phyloP scores from a whole-genome alignment of 768 basidiomycete species.

The Lactarius evosmus region DNA sequence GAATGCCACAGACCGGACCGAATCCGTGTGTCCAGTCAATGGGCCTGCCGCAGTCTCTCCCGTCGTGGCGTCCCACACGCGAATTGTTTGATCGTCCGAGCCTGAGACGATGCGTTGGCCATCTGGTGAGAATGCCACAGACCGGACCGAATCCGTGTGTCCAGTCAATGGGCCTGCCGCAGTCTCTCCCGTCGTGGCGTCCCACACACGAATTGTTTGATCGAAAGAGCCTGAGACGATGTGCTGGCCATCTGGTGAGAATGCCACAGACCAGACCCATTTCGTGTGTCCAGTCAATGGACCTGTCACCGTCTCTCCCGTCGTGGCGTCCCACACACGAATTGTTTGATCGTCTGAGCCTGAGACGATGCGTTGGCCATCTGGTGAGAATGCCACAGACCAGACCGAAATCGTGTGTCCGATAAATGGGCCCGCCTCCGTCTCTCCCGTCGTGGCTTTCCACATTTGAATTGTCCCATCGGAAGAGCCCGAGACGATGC shows the following conservation, averaged over 20 bases:
- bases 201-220: conserved; percentile 2
- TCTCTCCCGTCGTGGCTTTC: neutral
- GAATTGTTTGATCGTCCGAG: neutral
- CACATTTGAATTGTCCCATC: neutral
- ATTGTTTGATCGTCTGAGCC: conserved; percentile 10
- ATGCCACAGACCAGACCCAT: conserved; percentile 2
- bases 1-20: too few species aligned
- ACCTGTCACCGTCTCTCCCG: neutral
- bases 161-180: neutral
- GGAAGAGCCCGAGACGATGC: conserved; percentile 10
- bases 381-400: conserved; percentile 2
- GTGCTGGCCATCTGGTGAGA: conserved; percentile 8
- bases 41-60: too few species aligned
- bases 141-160: too few species aligned
- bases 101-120: neutral
- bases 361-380: conserved; percentile 28
- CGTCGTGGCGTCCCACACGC: too few species aligned
- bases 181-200: neutral
- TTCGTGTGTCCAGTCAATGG: neutral
- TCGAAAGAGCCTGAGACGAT: conserved; percentile 10
- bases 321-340: conserved; percentile 7
- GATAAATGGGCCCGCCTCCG: neutral
- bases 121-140: too few species aligned
- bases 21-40: too few species aligned
- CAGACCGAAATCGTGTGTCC: neutral